Base-by-base conservation (phyloP, 1,284 basidiomycete species). In the Cerioporus squamosus region DNA sequence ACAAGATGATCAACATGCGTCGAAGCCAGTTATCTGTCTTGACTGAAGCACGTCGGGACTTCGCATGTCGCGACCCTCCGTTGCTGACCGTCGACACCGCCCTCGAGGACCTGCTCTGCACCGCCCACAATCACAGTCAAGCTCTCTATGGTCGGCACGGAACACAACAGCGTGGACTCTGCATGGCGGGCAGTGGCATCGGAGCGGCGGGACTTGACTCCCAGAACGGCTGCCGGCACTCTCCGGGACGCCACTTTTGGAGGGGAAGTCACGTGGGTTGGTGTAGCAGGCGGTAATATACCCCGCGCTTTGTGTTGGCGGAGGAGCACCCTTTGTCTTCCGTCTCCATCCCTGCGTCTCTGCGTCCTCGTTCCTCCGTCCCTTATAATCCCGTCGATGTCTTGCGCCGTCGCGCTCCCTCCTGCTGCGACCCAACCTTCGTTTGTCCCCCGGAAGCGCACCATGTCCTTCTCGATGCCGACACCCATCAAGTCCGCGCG, bases 381-480 rank as follows among this genome's bases (percentile, higher is more conserved):
- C 52, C 55, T 50, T 59, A 57, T 52, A 56, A 53, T 59, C 59
- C 50, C 58, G 20, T 55, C 59, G 58, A 71, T 72, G 70, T 66
- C 68, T 58, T 68, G 60, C 58, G 51, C 59, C 33, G 52, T 64
- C 36, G 57, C 56, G 38, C 45, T 51, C 51, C 31, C 63, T 47
- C 31, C 51, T 15, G 44, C 53, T 48, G 43, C 63, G 53, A 24
- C 55, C 17, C 44, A 56, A 51, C 44, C 53, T 47, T 58, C 51
- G 36, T 54, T 58, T 46, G 43, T 63, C 50, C 62, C 66, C 44
- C 70, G 72, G 53, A 73, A 73, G 61, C 72, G 71, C 53, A 72
- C 72, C 43, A 72, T 72, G 71, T 72, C 73, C 26, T 73, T 72
- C 66, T 71, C 71, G 29, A 60, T 64, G 14, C 69, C 72, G 22